Evolutionary conservation across 176 grass and related monocot genomes (phyloP).

Genomic region (Canna indica): DNA sequence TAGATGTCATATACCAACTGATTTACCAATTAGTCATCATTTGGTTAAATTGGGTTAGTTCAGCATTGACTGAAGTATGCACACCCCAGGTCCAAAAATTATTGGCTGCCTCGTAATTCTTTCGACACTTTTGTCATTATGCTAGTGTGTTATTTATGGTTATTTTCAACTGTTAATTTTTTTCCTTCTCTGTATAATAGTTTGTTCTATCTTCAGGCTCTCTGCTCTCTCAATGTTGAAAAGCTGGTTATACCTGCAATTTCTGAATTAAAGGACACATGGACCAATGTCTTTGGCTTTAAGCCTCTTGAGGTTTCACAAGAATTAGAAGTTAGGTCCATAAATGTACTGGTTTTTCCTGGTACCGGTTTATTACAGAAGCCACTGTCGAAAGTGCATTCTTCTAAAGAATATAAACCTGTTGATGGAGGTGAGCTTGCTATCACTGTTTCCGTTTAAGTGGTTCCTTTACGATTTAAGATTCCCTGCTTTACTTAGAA

Average conservation of each 20-base stretch:
- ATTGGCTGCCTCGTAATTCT: too few relatives aligned
- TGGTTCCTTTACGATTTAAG: constrained; percentile 6
- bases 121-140: not conserved
- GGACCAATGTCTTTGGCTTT: constrained; percentile 84
- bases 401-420: constrained; percentile 19
- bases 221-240: constrained; percentile 75
- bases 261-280: constrained; percentile 75
- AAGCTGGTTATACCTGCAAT: constrained; percentile 95
- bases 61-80: too few relatives aligned
- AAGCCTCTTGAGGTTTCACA: constrained; percentile 53
- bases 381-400: constrained; percentile 42
- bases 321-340: constrained; percentile 58
- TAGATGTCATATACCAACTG: too few relatives aligned
- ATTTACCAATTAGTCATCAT: too few relatives aligned
- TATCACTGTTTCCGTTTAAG: constrained; percentile 7
- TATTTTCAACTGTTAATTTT: not conserved
- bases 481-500: constrained; percentile 26
- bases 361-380: constrained; percentile 88
- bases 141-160: not conserved
- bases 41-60: too few relatives aligned
- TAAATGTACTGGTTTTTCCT: constrained; percentile 88
- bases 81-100: too few relatives aligned
- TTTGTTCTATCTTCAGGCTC: constrained; percentile 48
- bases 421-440: constrained; percentile 40
- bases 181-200: constrained; percentile 23